Evolutionary conservation across 495 filamentous ascomycete species (phyloP).

Genomic region (Daldinia loculata): DNA sequence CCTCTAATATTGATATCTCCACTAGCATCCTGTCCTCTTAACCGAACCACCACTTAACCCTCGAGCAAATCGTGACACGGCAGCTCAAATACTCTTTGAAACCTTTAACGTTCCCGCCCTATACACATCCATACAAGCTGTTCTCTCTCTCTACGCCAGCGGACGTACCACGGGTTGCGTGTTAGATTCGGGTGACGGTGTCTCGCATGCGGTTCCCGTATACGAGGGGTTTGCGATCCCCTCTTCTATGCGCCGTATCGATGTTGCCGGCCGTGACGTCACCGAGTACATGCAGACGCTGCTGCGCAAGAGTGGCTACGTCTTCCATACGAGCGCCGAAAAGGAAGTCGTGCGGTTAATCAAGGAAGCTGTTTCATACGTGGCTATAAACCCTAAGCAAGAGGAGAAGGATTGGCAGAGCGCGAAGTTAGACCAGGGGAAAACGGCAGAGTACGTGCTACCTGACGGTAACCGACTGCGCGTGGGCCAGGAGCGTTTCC

Average conservation of each 20-base stretch:
- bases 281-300: slow-evolving; percentile 94
- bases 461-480: slow-evolving; percentile 79
- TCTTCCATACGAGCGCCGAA: slow-evolving; percentile 97
- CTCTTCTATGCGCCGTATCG: slow-evolving; percentile 91
- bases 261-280: slow-evolving; percentile 97
- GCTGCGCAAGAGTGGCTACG: slow-evolving; percentile 89
- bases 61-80: slow-evolving; percentile 92
- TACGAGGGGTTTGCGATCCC: slow-evolving; percentile 98
- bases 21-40: slow-evolving; percentile 89
- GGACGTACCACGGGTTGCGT: slow-evolving; percentile 97
- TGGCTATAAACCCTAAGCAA: slow-evolving; percentile 87
- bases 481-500: slow-evolving; percentile 75
- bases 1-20: background rate
- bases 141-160: slow-evolving; percentile 94
- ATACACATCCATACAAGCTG: slow-evolving; percentile 96
- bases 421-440: slow-evolving; percentile 67
- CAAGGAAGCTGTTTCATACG: slow-evolving; percentile 93
- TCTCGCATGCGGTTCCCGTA: slow-evolving; percentile 96
- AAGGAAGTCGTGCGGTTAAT: slow-evolving; percentile 97
- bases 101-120: slow-evolving; percentile 98
- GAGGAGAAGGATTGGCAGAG: slow-evolving; percentile 96
- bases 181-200: slow-evolving; percentile 93
- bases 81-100: slow-evolving; percentile 98
- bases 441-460: slow-evolving; percentile 83
- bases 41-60: slow-evolving; percentile 98